Base-by-base conservation (phyloP, 2,329 filamentous ascomycete genomes). In the Aspergillus bombycis region DNA sequence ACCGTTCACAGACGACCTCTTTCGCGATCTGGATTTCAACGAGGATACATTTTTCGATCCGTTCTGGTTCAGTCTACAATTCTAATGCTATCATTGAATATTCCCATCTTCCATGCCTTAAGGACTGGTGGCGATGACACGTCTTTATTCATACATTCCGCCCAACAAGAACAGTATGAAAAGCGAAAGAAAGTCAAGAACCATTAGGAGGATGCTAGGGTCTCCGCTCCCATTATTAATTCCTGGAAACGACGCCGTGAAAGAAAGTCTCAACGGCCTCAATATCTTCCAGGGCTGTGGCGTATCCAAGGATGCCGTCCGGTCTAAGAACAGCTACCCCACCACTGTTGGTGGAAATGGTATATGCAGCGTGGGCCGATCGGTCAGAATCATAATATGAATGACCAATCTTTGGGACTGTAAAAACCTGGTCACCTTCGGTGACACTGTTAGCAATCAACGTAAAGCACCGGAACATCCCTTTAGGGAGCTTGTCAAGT, bases 361-460 rank as follows among this genome's bases (percentile, higher is more conserved):
- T 50, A 48, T 65, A 65, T 12, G 38, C 53, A 30, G 43, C n/a
- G 56, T 65, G 63, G 6, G 61, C 61, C 6, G 48, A 54, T 10
- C 62, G 36, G 7, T 65, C 58, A 19, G 38, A 41, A 19, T 65
- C 63, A 57, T 57, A 65, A 34, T 60, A 61, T 9, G 46, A 2
- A 14, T 58, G 19, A 9, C 63, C 63, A 12, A 63, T 38, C 12
- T 10, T 60, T 1, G 61, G 41, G 12, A 53, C 55, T 30, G 30
- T 32, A 14, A 63, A 61, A 10, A 57, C 55, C 23, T 57, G 52
- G 34, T 36, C 34, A 16, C 12, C 52, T 36, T 36, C 34, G 0
- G 34, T 26, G 3, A 57, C 26, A 11, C 45, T 53, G 9, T 60
- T 54, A 3, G 53, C 54, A n/a, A 65, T 48, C 19, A 61, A 21